These are phyloP conservation scores for Hymenoscyphus occultus DNA, from an alignment of 2,329 filamentous ascomycete genomes.

Conservation along the genomic window DNA sequence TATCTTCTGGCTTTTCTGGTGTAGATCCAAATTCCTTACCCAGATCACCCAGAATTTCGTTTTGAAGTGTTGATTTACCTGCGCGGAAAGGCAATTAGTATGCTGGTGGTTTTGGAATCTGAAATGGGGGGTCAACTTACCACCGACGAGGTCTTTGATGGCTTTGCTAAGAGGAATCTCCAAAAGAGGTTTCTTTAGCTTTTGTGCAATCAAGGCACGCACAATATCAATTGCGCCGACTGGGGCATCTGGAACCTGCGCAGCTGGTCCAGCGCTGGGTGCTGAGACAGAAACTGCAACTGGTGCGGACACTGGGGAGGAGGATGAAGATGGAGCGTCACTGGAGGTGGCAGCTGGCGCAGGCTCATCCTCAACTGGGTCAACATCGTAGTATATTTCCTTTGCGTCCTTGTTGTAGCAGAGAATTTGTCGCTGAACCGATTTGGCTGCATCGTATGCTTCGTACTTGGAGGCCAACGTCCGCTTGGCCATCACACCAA, in stretches of 20 bases:
- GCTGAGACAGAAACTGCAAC: constrained; percentile 53
- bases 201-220: constrained; percentile 86
- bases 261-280: constrained; percentile 79
- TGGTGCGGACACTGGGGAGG: constrained; percentile 49
- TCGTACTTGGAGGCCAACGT: constrained; percentile 97
- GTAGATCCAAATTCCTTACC: constrained; percentile 98
- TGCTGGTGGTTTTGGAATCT: neutral
- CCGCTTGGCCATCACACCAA: constrained; percentile 95
- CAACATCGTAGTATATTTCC: constrained; percentile 98
- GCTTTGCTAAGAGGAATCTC: constrained; percentile 94
- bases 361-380: constrained; percentile 88
- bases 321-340: constrained; percentile 28
- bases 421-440: constrained; percentile 92
- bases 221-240: constrained; percentile 88
- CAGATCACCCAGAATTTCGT: constrained; percentile 95
- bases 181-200: constrained; percentile 88
- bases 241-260: constrained; percentile 79
- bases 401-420: constrained; percentile 99
- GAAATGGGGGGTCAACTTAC: constrained; percentile 49
- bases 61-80: constrained; percentile 98
- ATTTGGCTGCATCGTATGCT: constrained; percentile 95
- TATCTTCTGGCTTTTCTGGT: constrained; percentile 97
- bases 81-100: constrained; percentile 12
- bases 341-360: constrained; percentile 51
- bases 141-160: constrained; percentile 97